Percentiles rank a stretch among this genome's conserved stretches.
Evolutionary conservation across 345 rosid genomes (phyloP).

Genomic region (Aquilaria malaccensis): DNA sequence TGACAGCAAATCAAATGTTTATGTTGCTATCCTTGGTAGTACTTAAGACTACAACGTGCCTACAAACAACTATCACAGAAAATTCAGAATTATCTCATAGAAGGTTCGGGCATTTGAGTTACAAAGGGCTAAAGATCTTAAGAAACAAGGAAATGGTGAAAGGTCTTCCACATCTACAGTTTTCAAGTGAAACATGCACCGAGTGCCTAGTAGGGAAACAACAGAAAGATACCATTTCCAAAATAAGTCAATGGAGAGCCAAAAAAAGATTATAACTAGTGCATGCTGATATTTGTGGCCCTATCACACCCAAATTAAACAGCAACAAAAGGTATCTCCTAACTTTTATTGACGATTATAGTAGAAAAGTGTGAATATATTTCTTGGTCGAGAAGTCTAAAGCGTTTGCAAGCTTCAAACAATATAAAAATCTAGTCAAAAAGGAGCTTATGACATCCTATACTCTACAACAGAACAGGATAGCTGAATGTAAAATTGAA

Average conservation of each 20-base stretch:
- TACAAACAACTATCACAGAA: background rate
- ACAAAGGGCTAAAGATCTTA: conserved; percentile 1
- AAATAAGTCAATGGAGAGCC: conserved; percentile 10
- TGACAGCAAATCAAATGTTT: conserved; percentile 1
- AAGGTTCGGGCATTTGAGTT: conserved; percentile 8
- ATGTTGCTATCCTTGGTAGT: background rate
- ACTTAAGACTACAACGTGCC: background rate
- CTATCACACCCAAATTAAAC: background rate
- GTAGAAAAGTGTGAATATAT: conserved; percentile 13
- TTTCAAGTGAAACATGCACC: conserved; percentile 1
- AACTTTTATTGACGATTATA: background rate
- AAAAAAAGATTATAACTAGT: background rate
- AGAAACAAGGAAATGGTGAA: conserved; percentile 3
- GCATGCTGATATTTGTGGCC: conserved; percentile 12
- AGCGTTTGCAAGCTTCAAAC: background rate
- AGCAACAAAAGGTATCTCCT: conserved; percentile 11
- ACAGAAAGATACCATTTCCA: conserved; percentile 11
- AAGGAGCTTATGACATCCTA: background rate
- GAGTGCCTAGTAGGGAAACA: conserved; percentile 5
- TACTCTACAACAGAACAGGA: conserved; percentile 9
- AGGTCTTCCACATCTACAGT: background rate
- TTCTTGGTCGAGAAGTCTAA: conserved; percentile 4
- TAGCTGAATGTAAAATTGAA: background rate
- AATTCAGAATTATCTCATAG: conserved; percentile 3
- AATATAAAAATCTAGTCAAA: background rate